phyloP scores from a whole-genome alignment of 768 basidiomycete genomes.

The Tulasnella calospora region DNA sequence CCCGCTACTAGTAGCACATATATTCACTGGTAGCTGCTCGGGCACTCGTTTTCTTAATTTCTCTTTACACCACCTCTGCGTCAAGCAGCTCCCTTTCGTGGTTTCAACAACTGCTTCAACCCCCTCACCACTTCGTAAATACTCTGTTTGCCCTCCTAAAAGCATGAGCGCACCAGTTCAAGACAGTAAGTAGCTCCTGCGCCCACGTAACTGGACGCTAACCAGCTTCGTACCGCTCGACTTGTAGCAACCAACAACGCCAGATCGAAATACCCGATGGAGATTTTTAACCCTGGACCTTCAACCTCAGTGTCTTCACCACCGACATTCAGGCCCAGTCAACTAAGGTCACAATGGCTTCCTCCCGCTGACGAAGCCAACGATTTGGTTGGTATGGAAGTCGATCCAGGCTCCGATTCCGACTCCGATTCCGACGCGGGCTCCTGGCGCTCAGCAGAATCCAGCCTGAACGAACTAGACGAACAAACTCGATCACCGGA shows the following conservation, averaged over 20 bases:
- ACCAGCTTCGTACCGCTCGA: not conserved
- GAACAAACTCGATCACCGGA: not conserved
- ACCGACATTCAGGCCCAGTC: not conserved
- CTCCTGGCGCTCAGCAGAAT: not conserved
- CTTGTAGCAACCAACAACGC: not conserved
- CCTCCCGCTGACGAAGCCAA: not conserved
- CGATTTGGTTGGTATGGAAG: not conserved
- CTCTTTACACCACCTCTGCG: too few species aligned
- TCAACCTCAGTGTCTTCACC: not conserved
- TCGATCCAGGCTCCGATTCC: not conserved
- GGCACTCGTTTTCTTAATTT: too few species aligned
- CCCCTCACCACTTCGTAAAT: too few species aligned
- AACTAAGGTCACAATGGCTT: not conserved
- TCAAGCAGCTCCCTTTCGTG: too few species aligned
- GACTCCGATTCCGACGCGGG: not conserved
- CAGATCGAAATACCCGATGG: not conserved
- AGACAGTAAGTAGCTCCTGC: not conserved
- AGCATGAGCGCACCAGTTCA: too few species aligned
- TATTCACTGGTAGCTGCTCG: not conserved
- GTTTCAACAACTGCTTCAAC: too few species aligned
- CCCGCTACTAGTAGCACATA: not conserved
- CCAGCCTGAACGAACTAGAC: not conserved
- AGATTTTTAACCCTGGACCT: not conserved
- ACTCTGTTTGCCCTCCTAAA: too few species aligned
- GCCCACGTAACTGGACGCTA: not conserved